Base-by-base conservation (phyloP, 768 basidiomycete genomes). In the Clitopilus passeckerianus region DNA sequence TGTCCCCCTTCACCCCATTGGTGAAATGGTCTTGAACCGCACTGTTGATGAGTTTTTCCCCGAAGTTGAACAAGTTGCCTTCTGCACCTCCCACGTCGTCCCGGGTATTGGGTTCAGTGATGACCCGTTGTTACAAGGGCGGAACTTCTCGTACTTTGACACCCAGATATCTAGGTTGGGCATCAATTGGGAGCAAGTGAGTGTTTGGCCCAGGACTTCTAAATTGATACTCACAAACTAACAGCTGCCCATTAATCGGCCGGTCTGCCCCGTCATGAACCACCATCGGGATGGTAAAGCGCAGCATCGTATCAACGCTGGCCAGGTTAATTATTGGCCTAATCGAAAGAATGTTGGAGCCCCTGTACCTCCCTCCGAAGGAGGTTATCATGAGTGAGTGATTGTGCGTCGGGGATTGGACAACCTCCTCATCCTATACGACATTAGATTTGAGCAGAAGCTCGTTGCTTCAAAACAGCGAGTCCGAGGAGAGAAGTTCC, bases 91-190 rank as follows among this genome's bases (percentile, higher is more conserved):
- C 27, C 86, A 87, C 54, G 75, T 87, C 27, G 85, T 87, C 7
- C 86, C 85, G 4, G 86, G 85, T 6, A 86, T 87, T 56, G 86
- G 84, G 6, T 87, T 89, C 67, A 86, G 84, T 64, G 82, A 90
- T 67, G 90, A 93, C 65, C 91, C 91, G 2, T 74, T 93, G 24
- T 76, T 93, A n/a, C 89, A 90, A 73, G 87, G 89, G 4, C 80
- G 94, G 41, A 93, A 92, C 73, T 93, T 94, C 72, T 89, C 86
- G 0, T 95, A 95, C 74, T 83, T 87, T 64, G 92, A 96, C 69
- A 94, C 92, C 0, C 92, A 94, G 65, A 79, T 93, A 54, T 81
- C 84, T 2, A 84, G 94, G 20, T 73, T 95, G 14, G 94, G 93
- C 4, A 70, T 87, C 33, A 95, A 95, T 70, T 95, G 86, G 79